A percentile compares a stretch with the other conserved stretches of the same genome.
These are phyloP conservation scores for Westerdykella ornata DNA, from an alignment of 2,329 filamentous ascomycete species.

Conservation along the genomic window DNA sequence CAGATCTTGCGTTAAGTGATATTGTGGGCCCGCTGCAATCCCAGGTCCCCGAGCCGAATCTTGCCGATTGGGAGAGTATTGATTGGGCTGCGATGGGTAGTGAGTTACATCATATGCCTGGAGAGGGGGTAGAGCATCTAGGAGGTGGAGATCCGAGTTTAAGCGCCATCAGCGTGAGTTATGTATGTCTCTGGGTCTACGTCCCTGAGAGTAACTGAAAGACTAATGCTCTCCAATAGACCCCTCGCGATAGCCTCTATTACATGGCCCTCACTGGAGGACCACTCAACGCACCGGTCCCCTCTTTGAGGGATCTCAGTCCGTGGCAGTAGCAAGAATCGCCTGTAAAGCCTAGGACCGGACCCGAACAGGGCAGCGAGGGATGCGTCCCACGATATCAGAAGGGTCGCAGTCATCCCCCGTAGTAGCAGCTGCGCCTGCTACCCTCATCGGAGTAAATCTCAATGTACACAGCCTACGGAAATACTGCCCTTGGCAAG, in stretches of 20 bases:
- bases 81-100: constrained; percentile 22
- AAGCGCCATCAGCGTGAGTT: constrained; percentile 13
- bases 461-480: too few species aligned
- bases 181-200: constrained; percentile 13
- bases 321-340: too few species aligned
- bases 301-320: too few species aligned
- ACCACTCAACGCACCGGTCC: too few species aligned
- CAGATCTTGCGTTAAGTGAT: constrained; percentile 4
- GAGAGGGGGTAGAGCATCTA: constrained; percentile 2
- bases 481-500: too few species aligned
- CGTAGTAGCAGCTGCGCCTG: too few species aligned
- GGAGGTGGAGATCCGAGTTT: constrained; percentile 6
- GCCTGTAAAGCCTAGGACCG: too few species aligned
- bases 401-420: too few species aligned
- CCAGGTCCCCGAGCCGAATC: constrained; percentile 23
- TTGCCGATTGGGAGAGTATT: constrained; percentile 28
- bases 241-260: constrained; percentile 13
- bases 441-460: too few species aligned
- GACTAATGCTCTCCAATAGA: constrained; percentile 11
- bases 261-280: constrained; percentile 4
- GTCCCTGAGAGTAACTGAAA: constrained; percentile 12
- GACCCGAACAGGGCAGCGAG: too few species aligned
- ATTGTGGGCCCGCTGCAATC: constrained; percentile 27
- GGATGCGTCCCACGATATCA: too few species aligned
- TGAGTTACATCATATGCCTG: constrained; percentile 3